Evolutionary conservation across 768 basidiomycete genomes (phyloP), one percentile per base, ranked within the genome.

Genomic region (Naganishia friedmannii): DNA sequence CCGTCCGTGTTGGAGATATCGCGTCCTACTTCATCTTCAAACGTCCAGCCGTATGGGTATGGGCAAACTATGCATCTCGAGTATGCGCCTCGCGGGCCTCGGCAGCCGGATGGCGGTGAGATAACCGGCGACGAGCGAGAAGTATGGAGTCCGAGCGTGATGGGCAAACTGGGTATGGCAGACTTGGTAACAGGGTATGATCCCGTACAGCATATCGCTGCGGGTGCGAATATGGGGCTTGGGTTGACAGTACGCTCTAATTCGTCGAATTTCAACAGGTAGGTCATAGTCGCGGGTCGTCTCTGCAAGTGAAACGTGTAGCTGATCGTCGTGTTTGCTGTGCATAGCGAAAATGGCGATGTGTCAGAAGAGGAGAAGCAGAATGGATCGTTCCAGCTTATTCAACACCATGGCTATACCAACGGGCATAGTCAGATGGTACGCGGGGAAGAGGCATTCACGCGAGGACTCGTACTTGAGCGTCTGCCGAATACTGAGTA

Each of bases 401-500:
- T 51, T 4, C 48, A 51, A 13, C 48, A 51, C 12, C 6, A 12
- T 23, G 48, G 7, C 48, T 51, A 51, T 51, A 51, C 48, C 3
- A 51, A 51, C n/a, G 48, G 48, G 19, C 48, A 51, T 23, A 3
- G 19, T 51, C 48, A 51, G 48, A 51, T 51, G 48, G 13, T 51
- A 51, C n/a, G 12, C n/a, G 57, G 34, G 13, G 60, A 63, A 29
- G 60, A 63, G 12, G 39, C 39, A 1, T 63, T 57, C 21, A 32
- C 53, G 10, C 56, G 19, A 21, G 55, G 54, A 53, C 42, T 67
- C 12, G 26, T 28, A 32, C 37, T 66, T 4, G 71, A 72, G 37
- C 42, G 71, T 1, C 17, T 72, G 23, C 71, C 71, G 29, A 68
- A 72, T 51, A 60, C 54, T 12, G 66, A 29, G 26, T 72, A 72